Base-by-base conservation (phyloP, 2,329 filamentous ascomycete genomes). In the Coleophoma eucalyptorum region DNA sequence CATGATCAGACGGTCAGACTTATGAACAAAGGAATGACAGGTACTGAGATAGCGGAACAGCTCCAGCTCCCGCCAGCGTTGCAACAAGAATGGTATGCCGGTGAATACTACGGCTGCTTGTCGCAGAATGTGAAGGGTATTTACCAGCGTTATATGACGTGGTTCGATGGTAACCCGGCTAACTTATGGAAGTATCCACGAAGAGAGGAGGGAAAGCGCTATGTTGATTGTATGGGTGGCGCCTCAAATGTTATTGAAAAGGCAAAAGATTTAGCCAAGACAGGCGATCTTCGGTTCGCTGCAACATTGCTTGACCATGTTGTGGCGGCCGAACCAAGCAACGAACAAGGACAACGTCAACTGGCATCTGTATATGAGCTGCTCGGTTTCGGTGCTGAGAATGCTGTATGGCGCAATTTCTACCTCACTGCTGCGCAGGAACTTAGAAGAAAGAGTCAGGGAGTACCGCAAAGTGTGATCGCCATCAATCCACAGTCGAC, bases 331-430 rank as follows among this genome's bases (percentile, higher is more conserved):
- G 56, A 66, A 18, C 61, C 64, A 0, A 50, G 56, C 0, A 52
- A 62, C 42, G 18, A 37, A 26, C 31, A 51, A 1, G 59, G 61
- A 1, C 60, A 53, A 48, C 42, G 16, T 4, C 46, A 60, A 5
- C 61, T 73, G 3, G 66, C 65, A 1, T 50, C 50, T 2, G 62
- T 67, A 1, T 72, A 65, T 49, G 60, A 65, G 43, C 51, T 58
- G 18, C 63, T 74, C 8, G 71, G 67, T 0, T 67, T 60, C 48
- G 66, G 67, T 3, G 50, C 65, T 3, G 69, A 72, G 55, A 74
- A 72, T 55, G 69, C 60, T 3, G 66, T 65, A 0, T 72, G 69
- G 70, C 57, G 71, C 3, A 72, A 72, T 49, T 69, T 71, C 46
- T 72, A 67, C 46, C 56, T 72, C 4, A 63, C 62, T 2, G 63